Evolutionary conservation across 116 monocot species (phyloP).

Genomic region (Iris pallida): DNA sequence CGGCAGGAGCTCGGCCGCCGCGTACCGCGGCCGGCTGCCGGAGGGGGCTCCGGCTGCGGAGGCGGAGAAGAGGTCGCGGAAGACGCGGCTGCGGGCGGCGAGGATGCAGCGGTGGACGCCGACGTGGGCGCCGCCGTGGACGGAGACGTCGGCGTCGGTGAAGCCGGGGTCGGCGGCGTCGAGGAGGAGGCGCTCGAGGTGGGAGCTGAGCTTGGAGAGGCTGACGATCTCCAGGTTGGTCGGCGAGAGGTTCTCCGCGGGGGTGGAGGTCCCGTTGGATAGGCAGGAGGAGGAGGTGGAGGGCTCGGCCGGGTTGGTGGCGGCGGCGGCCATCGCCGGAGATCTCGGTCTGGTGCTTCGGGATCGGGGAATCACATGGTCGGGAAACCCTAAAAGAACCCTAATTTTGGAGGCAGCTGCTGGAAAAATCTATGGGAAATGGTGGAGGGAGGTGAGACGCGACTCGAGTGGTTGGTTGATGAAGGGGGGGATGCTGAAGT

Average conservation of each 20-base stretch:
- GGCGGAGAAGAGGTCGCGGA: slow-evolving; percentile 46
- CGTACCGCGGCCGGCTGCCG: slow-evolving; percentile 42
- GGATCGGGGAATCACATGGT: too few relatives aligned
- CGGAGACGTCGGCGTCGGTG: slow-evolving; percentile 75
- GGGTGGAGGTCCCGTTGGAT: slow-evolving; percentile 45
- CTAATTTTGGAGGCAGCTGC: not conserved
- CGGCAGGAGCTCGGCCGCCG: slow-evolving; percentile 48
- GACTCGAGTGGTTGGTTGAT: too few relatives aligned
- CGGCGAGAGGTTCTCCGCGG: not conserved
- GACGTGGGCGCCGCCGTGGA: slow-evolving; percentile 54
- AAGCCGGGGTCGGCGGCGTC: slow-evolving; percentile 52
- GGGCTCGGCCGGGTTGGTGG: slow-evolving; percentile 36
- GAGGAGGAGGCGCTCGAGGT: slow-evolving; percentile 71
- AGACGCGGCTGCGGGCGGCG: slow-evolving; percentile 72
- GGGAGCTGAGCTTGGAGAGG: slow-evolving; percentile 62
- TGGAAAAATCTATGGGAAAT: not conserved
- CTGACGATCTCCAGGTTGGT: slow-evolving; percentile 54
- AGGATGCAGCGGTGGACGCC: slow-evolving; percentile 90
- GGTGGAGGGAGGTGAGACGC: not conserved
- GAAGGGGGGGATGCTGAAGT: not conserved
- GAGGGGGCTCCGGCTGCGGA: not conserved
- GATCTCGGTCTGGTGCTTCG: too few relatives aligned
- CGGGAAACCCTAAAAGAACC: not conserved
- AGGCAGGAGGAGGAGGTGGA: slow-evolving; percentile 50
- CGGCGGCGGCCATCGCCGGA: slow-evolving; percentile 19